Base-by-base conservation (phyloP, 495 filamentous ascomycete species). In the Xanthoparmelia taractica region DNA sequence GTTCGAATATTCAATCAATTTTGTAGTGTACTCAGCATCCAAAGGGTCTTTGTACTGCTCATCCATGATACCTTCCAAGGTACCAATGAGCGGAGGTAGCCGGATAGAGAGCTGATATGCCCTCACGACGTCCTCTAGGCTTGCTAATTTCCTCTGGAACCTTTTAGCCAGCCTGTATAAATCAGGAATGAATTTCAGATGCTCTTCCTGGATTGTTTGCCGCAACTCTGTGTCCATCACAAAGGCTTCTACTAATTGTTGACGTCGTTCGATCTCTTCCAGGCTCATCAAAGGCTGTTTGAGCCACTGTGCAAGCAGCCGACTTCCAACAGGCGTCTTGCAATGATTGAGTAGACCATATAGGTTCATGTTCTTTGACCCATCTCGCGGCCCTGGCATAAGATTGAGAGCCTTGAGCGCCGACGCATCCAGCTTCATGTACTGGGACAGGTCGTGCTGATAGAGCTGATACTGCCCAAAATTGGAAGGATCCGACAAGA, bases 171-270 rank as follows among this genome's bases (percentile, higher is more conserved):
- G 80, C 20, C 95, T 84, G 74, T 97, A 97, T 0, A 99, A 78
- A 74, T 99, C 94, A 13, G 94, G 95, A 36, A 99, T 93, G 0
- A 90, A 91, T 38, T 91, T 85, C 37, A 99, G 79, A 70, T 99
- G 94, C 68, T 96, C 91, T 73, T 99, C 94, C 76, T 99, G 94
- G 88, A 99, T 95, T 0, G 88, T 96, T 77, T 97, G 94, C 18
- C 95, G 82, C 36, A 99, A 80, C 72, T 96, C 93, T 0, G 94
- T 99, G 68, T 97, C 91, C 61, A 86, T 85, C 23, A 92, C 88
- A 73, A 99, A 97, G 1, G 92, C 92, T 70, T 97, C 94, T 0
- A 99, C 95, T 20, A 99, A 80, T 72, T 94, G 90, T 69, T 97
- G 94, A 27, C 94, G 82, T 69, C 89, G 89, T 71, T 96, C 87